Evolutionary conservation across 2,329 filamentous ascomycete species (phyloP).

Genomic region (Colletotrichum horii): DNA sequence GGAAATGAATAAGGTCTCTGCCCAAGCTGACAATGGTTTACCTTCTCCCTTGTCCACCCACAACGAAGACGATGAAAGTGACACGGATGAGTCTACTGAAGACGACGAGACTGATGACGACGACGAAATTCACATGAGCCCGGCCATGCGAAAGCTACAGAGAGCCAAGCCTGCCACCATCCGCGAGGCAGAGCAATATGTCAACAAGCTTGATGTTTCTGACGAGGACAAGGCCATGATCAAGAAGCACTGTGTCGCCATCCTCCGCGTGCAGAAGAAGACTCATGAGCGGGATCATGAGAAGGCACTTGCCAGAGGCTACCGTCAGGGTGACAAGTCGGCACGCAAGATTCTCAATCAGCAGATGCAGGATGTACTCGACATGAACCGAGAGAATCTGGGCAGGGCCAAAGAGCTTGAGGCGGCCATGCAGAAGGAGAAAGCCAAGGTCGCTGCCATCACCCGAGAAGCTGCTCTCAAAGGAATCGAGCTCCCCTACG

Average conservation of each 20-base stretch:
- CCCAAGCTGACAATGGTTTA: neutral
- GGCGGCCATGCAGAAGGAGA: neutral
- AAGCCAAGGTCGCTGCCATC: neutral
- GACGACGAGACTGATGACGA: neutral
- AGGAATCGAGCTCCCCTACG: neutral
- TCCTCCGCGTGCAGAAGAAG: neutral
- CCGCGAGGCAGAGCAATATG: neutral
- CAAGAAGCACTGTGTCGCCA: neutral
- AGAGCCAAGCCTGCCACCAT: neutral
- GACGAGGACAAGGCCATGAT: neutral
- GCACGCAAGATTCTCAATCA: neutral
- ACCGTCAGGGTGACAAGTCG: neutral
- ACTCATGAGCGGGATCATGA: neutral
- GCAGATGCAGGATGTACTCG: neutral
- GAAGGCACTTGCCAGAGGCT: neutral
- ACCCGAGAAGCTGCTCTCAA: rapidly evolving
- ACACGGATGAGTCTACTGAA: neutral
- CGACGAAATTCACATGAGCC: neutral
- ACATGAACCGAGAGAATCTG: neutral
- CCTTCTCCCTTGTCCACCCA: neutral
- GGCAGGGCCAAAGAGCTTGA: neutral
- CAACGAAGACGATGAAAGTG: neutral
- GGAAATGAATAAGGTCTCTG: neutral
- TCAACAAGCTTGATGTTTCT: neutral
- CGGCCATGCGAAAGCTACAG: neutral